Evolutionary conservation across 2,329 filamentous ascomycete species (phyloP).

Genomic region (Blumeria graminis): DNA sequence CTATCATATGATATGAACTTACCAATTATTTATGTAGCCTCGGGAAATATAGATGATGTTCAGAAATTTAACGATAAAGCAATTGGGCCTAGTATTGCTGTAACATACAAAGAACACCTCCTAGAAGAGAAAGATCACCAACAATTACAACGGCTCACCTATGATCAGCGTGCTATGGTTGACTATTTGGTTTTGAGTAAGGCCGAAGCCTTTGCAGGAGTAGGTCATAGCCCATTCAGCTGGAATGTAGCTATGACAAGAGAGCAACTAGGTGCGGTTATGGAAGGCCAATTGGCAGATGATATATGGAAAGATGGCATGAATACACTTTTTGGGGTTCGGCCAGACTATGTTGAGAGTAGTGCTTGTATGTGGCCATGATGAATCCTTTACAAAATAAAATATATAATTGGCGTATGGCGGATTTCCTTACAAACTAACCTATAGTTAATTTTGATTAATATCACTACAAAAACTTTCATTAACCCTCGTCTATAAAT

Average conservation of each 20-base stretch:
- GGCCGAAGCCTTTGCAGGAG: slow-evolving; percentile 20
- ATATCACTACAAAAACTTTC: too few relatives aligned
- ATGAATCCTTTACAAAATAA: neutral
- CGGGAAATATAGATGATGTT: slow-evolving; percentile 18
- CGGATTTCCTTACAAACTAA: too few relatives aligned
- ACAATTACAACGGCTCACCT: slow-evolving; percentile 16
- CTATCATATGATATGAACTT: slow-evolving; percentile 14
- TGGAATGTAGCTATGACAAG: slow-evolving; percentile 21
- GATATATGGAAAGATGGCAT: slow-evolving; percentile 7
- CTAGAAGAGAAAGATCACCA: slow-evolving; percentile 16
- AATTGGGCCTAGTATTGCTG: slow-evolving; percentile 15
- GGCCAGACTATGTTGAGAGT: slow-evolving; percentile 7
- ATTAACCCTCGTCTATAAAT: too few relatives aligned
- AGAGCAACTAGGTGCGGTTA: slow-evolving; percentile 6
- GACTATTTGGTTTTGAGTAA: slow-evolving; percentile 25
- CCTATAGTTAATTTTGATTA: too few relatives aligned
- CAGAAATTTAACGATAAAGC: slow-evolving; percentile 17
- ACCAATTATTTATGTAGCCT: slow-evolving; percentile 20
- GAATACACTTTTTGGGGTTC: slow-evolving; percentile 9
- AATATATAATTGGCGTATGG: too few relatives aligned
- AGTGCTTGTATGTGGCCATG: slow-evolving; percentile 9
- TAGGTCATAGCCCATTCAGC: slow-evolving; percentile 21
- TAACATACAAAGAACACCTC: slow-evolving; percentile 21
- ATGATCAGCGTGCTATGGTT: slow-evolving; percentile 24
- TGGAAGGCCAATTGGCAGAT: slow-evolving; percentile 3